These are phyloP conservation scores for Solanum hybrid DNA, from an alignment of 305 asterid species.

Conservation along the genomic window DNA sequence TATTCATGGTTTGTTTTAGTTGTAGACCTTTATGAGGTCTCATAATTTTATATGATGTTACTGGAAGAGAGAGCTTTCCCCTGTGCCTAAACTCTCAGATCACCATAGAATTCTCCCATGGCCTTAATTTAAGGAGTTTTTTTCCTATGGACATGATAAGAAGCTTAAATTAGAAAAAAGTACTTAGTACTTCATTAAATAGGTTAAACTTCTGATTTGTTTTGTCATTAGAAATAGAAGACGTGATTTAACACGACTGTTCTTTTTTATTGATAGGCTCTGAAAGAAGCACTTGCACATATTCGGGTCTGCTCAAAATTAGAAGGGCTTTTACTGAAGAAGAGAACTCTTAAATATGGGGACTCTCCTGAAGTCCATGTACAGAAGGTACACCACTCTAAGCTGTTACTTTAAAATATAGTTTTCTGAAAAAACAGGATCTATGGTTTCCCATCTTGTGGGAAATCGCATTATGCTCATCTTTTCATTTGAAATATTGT, in stretches of 20 bases:
- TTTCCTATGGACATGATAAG: neutral
- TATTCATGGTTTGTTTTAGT: neutral
- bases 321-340: constrained; percentile 79
- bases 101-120: neutral
- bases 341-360: constrained; percentile 63
- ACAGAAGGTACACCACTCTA: constrained; percentile 55
- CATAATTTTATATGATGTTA: neutral
- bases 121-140: neutral
- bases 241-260: neutral
- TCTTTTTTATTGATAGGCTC: constrained; percentile 32
- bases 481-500: neutral
- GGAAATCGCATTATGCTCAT: neutral
- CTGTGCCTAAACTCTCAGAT: neutral
- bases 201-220: neutral
- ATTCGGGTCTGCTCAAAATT: constrained; percentile 81
- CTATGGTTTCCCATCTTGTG: neutral
- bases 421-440: neutral
- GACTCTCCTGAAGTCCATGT: constrained; percentile 79
- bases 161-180: neutral
- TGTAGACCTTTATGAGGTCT: neutral
- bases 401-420: neutral
- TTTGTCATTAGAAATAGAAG: neutral
- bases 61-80: neutral
- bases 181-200: neutral
- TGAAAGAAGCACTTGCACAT: constrained; percentile 71